Conservation (phyloP, 2,329 filamentous ascomycete genomes). For the Apiospora sp. region DNA sequence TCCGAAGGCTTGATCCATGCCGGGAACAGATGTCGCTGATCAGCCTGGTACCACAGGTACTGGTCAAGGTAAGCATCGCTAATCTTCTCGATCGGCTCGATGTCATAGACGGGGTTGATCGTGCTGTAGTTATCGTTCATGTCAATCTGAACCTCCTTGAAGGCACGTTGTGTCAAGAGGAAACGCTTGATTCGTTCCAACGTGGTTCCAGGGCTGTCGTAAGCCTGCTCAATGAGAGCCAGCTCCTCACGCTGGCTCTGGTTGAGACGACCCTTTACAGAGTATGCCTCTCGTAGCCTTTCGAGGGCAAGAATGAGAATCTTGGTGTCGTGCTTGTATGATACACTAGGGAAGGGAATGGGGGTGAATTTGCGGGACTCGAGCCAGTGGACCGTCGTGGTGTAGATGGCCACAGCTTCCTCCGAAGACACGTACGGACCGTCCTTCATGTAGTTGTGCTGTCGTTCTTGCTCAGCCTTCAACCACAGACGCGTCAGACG, state of each 20-base stretch:
- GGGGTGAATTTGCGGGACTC: constrained; percentile 98
- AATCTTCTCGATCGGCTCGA: constrained; percentile 99
- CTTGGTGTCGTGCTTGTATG: constrained; percentile 99
- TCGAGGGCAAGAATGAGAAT: constrained; percentile 96
- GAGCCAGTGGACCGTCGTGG: constrained; percentile 97
- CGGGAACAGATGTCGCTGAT: constrained; percentile 95
- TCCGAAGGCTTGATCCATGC: constrained; percentile 99
- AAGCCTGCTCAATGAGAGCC: constrained; percentile 96
- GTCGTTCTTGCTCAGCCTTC: constrained; percentile 96
- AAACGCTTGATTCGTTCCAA: constrained; percentile 97
- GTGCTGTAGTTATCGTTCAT: constrained; percentile 99
- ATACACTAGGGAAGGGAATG: constrained; percentile 98
- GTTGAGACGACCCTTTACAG: constrained; percentile 94
- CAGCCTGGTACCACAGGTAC: constrained; percentile 98
- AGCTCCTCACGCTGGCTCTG: constrained; percentile 98
- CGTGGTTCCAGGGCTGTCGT: constrained; percentile 96
- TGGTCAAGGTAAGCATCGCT: constrained; percentile 98
- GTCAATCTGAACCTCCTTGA: constrained; percentile 99
- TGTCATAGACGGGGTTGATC: constrained; percentile 98
- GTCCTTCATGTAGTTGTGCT: constrained; percentile 99
- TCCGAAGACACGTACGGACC: constrained; percentile 98
- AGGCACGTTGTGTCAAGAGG: constrained; percentile 93
- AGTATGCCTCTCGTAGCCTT: constrained; percentile 92
- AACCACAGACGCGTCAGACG: constrained; percentile 94
- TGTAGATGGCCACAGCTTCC: constrained; percentile 98